Conservation (phyloP, 345 rosid genomes). For the Eucalyptus tenuipes region DNA sequence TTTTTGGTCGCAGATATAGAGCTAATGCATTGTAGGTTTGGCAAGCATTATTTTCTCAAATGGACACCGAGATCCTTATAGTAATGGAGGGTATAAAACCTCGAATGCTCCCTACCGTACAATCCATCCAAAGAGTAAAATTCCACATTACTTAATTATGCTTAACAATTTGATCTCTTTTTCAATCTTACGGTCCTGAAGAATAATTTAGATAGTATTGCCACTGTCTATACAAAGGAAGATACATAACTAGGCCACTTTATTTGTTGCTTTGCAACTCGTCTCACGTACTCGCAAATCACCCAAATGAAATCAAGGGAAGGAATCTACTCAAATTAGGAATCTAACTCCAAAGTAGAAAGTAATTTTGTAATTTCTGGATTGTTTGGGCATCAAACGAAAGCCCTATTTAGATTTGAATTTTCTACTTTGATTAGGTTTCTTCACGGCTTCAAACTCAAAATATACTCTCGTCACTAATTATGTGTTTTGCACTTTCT, state of each 20-base stretch:
- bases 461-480: too few relatives aligned
- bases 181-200: neutral
- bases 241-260: neutral
- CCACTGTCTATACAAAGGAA: neutral
- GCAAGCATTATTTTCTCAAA: conserved; percentile 53
- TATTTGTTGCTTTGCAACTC: neutral
- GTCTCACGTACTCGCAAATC: too few relatives aligned
- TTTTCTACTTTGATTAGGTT: neutral
- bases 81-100: conserved; percentile 30
- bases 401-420: too few relatives aligned
- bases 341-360: neutral
- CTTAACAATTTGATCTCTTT: neutral
- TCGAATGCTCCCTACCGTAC: neutral
- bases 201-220: neutral
- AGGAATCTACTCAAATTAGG: neutral
- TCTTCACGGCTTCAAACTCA: too few relatives aligned
- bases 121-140: neutral
- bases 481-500: neutral
- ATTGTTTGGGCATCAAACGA: neutral
- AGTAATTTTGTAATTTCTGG: neutral
- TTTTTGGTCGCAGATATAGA: too few relatives aligned
- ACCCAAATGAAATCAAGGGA: neutral
- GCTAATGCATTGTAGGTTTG: neutral
- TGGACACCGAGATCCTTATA: conserved; percentile 42
- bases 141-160: neutral